Base-by-base conservation (phyloP, 2,329 filamentous ascomycete genomes). In the Cladosporium austrohemisphaericum region DNA sequence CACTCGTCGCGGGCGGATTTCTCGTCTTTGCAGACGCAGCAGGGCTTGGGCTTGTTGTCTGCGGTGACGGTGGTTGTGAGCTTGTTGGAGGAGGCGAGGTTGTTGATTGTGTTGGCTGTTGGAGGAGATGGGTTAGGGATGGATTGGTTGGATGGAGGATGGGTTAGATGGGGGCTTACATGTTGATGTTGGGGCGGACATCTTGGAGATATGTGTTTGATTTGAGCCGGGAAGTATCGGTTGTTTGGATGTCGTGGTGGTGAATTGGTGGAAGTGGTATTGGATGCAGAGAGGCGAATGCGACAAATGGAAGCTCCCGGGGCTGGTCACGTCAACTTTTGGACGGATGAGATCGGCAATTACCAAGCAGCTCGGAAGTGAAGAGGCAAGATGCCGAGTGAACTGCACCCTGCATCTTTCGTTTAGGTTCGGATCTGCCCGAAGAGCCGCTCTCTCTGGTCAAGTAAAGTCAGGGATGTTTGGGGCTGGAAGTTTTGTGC, bases 1-100 rank as follows among this genome's bases (percentile, higher is more conserved):
- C 93, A 98, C 72, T 98, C 91, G 74, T 98, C 93, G 56, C 93
- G 88, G 60, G 80, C 80, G 31, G 88, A 78, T 71, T 98, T 98
- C 71, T 98, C 90, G 36, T 93, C 83, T 67, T 91, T 96, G 81
- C 93, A 98, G 23, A 97, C 93, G 68, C 93, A 97, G 80, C 93
- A 97, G 35, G 92, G 92, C 89, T 96, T 63, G 20, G 52, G 53
- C 14, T 49, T 49, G 7, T 23, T n/a, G 37, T 9, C 14, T 5
- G 32, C 32, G 29, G 2, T n/a, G 40, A 18, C 10, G 46, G 20
- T 28, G 28, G 20, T 32, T 22, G 37, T 18, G 20, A 65, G 61
- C 60, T 76, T 75, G 56, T 73, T 62, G 52, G 74, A 68, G 51
- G 67, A 63, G 60, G 68, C 70, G 57, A 74, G 65, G 58, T 76